These are phyloP conservation scores for Vitis hybrid DNA, from an alignment of 177 flowering plant species.

Conservation along the genomic window DNA sequence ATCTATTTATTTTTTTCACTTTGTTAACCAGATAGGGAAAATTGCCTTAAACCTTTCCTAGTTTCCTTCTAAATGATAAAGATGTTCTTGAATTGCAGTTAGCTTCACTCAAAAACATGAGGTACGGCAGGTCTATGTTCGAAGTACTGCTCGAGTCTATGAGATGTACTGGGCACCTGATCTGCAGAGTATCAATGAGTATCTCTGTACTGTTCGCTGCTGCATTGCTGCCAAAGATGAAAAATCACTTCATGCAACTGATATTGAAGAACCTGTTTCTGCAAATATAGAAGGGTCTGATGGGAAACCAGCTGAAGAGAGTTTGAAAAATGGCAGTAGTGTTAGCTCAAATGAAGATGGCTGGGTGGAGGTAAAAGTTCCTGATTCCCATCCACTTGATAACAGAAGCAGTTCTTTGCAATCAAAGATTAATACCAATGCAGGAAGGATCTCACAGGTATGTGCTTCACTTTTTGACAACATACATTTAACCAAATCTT, in stretches of 20 bases:
- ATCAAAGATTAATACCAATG: conserved; percentile 12
- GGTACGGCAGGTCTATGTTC: conserved; percentile 72
- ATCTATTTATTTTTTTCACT: too few relatives aligned
- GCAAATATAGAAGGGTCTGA: conserved; percentile 15
- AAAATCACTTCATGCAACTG: conserved; percentile 22
- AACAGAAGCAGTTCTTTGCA: conserved; percentile 15
- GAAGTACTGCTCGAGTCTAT: conserved; percentile 79
- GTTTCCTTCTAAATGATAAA: neutral
- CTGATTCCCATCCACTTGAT: conserved; percentile 27
- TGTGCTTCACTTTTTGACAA: neutral
- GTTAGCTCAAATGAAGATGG: conserved; percentile 56
- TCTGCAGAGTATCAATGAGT: conserved; percentile 47
- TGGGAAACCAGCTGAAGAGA: conserved; percentile 18
- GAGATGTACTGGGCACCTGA: conserved; percentile 69
- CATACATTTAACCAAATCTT: neutral
- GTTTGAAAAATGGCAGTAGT: conserved; percentile 21
- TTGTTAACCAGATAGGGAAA: too few relatives aligned
- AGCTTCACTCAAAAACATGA: conserved; percentile 57
- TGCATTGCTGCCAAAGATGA: conserved; percentile 52
- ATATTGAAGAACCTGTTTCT: conserved; percentile 21
- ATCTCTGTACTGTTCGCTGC: conserved; percentile 89
- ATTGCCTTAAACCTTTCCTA: too few relatives aligned
- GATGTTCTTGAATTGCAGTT: conserved; percentile 46
- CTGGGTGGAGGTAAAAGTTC: conserved; percentile 79
- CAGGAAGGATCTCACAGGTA: conserved; percentile 36